Base-by-base conservation (phyloP, 177 flowering plant genomes). In the Vitis hybrid region DNA sequence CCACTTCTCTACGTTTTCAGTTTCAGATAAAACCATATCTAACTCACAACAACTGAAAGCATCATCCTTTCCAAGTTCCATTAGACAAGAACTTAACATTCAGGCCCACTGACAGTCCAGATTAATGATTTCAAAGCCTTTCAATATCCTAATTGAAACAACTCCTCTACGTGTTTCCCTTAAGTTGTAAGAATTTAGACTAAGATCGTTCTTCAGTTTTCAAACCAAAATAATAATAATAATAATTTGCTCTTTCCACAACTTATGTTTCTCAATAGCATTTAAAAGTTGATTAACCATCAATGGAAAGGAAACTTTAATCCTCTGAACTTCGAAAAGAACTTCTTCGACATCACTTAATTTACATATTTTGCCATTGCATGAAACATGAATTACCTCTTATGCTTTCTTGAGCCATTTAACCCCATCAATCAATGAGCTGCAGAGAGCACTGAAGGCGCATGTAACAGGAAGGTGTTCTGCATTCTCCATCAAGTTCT, bases 1-100 rank as follows among this genome's bases (percentile, higher is more conserved):
- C 97, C 95, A 94, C 60, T 84, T 82, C 62, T 90, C 83, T 66
- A 89, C 76, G 80, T 77, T 87, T 46, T 77, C 87, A 73, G 82
- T 77, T 75, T 91, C 87, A 67, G 78, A 82, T 40, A 75, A 46
- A 56, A 94, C 79, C 81, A 56, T 79, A 48, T 88, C 85, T 67
- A 85, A 75, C 76, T 92, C 97, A 27, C 75, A 55, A 72, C 97
- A 80, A 63, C 66, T 68, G 62, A 94, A 90, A 30, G 91, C 93
- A 79, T 78, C 76, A 48, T 76, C 65, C 65, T 56, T 61, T 46
- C 91, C 98, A 72, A 74, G 54, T 58, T 88, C 92, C 0, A 5
- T 6, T 35, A 0, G 7, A 35, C 40, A 35, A 35, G 40, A 35
- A 35, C 40, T 35, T 35, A 35, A 35, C 40, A 35, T 35, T 18